Percentiles rank a stretch among this genome's conserved stretches.
Evolutionary conservation across 1,139 yeast species (phyloP).

Genomic region (Pichia sp.): DNA sequence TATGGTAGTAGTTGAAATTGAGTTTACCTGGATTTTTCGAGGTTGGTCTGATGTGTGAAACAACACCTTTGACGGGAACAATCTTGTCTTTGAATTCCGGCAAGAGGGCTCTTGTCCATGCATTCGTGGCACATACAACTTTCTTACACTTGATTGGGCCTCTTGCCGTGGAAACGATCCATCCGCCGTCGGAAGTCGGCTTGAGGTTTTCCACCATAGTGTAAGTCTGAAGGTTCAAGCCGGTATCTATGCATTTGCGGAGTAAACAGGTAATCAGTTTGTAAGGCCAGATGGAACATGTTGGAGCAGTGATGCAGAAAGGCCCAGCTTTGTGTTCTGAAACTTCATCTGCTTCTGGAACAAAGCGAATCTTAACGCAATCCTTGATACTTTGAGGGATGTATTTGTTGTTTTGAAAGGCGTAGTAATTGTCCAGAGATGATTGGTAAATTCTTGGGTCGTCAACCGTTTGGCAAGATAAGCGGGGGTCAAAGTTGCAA

Average conservation of each 20-base stretch:
- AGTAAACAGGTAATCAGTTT: conserved; percentile 36
- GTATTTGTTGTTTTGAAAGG: conserved; percentile 25
- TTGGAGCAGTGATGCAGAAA: conserved; percentile 37
- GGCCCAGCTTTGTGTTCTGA: conserved; percentile 24
- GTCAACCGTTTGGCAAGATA: conserved; percentile 35
- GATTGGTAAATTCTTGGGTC: conserved; percentile 18
- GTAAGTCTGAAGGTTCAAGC: conserved; percentile 39
- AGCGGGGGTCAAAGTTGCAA: conserved; percentile 33
- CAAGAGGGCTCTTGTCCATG: conserved; percentile 34
- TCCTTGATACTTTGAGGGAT: conserved; percentile 23
- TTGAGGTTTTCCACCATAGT: conserved; percentile 33
- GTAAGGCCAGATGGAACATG: conserved; percentile 42
- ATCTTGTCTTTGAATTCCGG: conserved; percentile 26
- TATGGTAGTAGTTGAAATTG: conserved; percentile 26
- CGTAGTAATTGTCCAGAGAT: conserved; percentile 22
- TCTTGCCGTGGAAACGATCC: conserved; percentile 31
- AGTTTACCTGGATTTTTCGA: conserved; percentile 12
- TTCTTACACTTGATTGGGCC: conserved; percentile 33
- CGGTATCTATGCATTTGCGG: conserved; percentile 29
- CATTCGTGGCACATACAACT: conserved; percentile 41
- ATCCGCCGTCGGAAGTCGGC: conserved; percentile 24
- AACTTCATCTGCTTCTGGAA: conserved; percentile 23
- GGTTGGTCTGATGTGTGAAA: conserved; percentile 24
- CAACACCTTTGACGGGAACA: conserved; percentile 29
- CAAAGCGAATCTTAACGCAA: conserved; percentile 23